phyloP scores from a whole-genome alignment of 1,284 basidiomycete species.

The Trichosporon sp. region DNA sequence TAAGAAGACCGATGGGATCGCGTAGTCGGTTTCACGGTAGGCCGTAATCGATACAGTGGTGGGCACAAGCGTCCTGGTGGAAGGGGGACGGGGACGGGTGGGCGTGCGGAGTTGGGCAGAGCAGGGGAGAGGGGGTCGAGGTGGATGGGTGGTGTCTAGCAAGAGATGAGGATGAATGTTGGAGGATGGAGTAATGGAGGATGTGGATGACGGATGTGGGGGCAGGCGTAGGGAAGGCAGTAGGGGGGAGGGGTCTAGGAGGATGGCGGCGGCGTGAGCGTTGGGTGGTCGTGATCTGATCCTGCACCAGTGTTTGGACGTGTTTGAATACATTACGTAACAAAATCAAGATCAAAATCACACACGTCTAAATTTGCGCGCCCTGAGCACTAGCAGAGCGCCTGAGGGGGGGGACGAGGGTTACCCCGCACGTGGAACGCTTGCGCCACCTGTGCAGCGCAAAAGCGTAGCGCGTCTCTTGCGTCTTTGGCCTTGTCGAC shows the following conservation, averaged over 20 bases:
- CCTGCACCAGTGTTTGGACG: conserved; percentile 18
- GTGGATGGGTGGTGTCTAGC: conserved; percentile 3
- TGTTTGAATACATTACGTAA: conserved; percentile 3
- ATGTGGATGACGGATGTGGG: conserved; percentile 20
- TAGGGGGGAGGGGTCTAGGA: neutral
- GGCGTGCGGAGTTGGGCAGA: neutral
- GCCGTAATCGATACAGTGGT: conserved; percentile 19
- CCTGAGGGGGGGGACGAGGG: neutral
- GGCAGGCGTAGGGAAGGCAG: neutral
- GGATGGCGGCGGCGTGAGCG: neutral
- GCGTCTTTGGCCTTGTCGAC: too few relatives aligned
- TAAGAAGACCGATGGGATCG: conserved; percentile 2
- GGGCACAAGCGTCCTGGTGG: conserved; percentile 4
- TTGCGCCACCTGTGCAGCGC: neutral
- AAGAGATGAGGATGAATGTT: conserved; percentile 17
- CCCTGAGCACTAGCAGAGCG: neutral
- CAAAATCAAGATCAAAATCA: conserved; percentile 20
- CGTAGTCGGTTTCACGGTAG: conserved; percentile 16
- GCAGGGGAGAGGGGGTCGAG: neutral
- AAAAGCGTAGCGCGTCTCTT: neutral
- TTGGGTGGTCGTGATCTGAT: neutral
- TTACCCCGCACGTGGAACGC: conserved; percentile 7
- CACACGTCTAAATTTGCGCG: conserved; percentile 16
- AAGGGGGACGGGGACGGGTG: neutral
- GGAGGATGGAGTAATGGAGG: conserved; percentile 10